phyloP scores from a whole-genome alignment of 1,284 basidiomycete genomes.

The Hemileia vastatrix region DNA sequence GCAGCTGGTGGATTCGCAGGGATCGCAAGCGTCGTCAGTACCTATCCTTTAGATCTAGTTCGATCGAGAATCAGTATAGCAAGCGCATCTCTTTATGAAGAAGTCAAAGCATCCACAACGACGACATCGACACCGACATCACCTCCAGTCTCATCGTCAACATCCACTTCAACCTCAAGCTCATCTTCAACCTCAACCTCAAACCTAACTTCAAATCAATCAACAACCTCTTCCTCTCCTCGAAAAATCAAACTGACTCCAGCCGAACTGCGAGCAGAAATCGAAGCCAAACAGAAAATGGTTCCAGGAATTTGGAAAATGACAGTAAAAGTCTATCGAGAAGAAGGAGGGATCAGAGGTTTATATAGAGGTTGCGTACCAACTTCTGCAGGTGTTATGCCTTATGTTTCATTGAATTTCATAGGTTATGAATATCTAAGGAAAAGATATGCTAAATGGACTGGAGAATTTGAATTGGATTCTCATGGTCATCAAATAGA shows the following conservation, averaged over 20 bases:
- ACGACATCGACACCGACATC: conserved; percentile 32
- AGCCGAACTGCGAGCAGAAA: conserved; percentile 6
- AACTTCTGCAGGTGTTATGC: conserved; percentile 82
- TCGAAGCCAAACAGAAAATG: conserved; percentile 30
- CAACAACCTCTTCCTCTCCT: no score
- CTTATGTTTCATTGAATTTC: conserved; percentile 57
- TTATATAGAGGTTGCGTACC: conserved; percentile 79
- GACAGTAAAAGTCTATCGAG: conserved; percentile 75
- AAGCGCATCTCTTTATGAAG: conserved; percentile 35
- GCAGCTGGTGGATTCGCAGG: conserved; percentile 78
- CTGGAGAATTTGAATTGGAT: conserved; percentile 24
- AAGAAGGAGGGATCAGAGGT: conserved; percentile 77
- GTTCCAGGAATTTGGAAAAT: conserved; percentile 71
- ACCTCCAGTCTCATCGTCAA: conserved; percentile 39
- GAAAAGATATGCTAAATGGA: conserved; percentile 31
- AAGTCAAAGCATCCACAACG: conserved; percentile 27
- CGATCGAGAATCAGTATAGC: conserved; percentile 76
- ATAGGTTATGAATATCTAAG: conserved; percentile 41
- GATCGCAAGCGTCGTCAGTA: conserved; percentile 78
- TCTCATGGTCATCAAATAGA: conserved; percentile 35
- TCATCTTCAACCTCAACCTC: conserved; percentile 45
- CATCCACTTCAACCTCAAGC: conserved; percentile 46
- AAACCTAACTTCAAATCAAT: conserved; percentile 45
- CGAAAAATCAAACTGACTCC: no score
- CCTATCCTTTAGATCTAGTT: conserved; percentile 87